Evolutionary conservation across 257 asterid genomes (phyloP), one percentile per base, ranked within the genome.

Genomic region (Thymus mandschuricus): DNA sequence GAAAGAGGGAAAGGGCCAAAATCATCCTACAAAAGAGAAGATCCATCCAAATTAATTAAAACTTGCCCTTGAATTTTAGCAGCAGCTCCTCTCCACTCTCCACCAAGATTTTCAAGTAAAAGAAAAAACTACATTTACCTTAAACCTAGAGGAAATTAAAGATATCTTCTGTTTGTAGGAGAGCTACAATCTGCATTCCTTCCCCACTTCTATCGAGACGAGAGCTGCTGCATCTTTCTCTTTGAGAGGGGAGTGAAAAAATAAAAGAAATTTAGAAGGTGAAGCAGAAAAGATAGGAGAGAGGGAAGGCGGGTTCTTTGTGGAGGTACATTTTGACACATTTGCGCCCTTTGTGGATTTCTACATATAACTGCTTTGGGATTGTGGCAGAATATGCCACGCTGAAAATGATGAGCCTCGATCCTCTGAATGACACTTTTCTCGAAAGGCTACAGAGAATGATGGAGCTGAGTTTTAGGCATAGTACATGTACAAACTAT

Each of bases 401-500:
- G 80, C 79, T 72, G 78, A 75, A 75, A 76, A 35, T 68, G 70
- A 68, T 61, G 69, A 68, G 75, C 80, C 76, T 80, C 75, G 69
- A 69, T 62, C 71, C 46, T 52, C 61, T 15, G 67, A 71, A 75
- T 63, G 66, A 55, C 46, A 5, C 70, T 84, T 66, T 81, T 80
- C 81, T 78, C 74, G 41, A 61, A 75, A 64, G 81, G 80, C 76
- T 74, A 76, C 81, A 66, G 80, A 55, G 82, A 82, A 73, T 74
- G 87, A 73, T 72, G 55, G 75, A 31, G 61, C 80, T 11, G 45
- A 61, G 10, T 68, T 77, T 87, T 85, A 95, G 64, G 99, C 98
- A 82, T 95, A 90, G 67, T 95, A 95, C 99, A 95, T 95, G 77
- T 95, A 95, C 97, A 95, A 77, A 89, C 99, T 95, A 79, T 95